Evolutionary conservation across 805 yeast genomes (phyloP).

Genomic region (Candida nonsorbophila): DNA sequence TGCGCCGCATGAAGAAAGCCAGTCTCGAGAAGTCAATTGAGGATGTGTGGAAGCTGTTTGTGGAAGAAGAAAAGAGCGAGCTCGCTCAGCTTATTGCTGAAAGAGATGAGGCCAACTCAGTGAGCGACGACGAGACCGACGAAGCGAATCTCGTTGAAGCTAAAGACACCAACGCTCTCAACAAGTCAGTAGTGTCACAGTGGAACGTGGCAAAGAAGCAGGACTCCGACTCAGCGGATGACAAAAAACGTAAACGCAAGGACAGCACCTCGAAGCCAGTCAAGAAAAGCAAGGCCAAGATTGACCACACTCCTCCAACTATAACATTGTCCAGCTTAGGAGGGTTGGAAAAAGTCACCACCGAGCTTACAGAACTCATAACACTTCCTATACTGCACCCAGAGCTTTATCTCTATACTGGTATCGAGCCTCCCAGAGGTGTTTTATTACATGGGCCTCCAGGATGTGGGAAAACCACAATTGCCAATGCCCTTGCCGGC

Average conservation of each 20-base stretch:
- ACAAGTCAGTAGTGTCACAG: conserved; percentile 65
- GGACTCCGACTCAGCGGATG: conserved; percentile 8
- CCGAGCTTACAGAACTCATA: conserved; percentile 82
- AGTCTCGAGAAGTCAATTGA: conserved; percentile 61
- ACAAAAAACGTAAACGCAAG: conserved; percentile 47
- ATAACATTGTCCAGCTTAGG: conserved; percentile 72
- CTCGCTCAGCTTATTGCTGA: conserved; percentile 27
- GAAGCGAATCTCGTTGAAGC: conserved; percentile 56
- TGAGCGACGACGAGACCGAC: conserved; percentile 37
- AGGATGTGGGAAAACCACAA: conserved; percentile 96
- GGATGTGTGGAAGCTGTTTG: conserved; percentile 47
- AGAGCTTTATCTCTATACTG: conserved; percentile 80
- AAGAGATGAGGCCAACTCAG: conserved; percentile 14
- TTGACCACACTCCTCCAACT: conserved; percentile 66
- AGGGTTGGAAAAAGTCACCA: conserved; percentile 81
- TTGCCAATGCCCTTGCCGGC: conserved; percentile 95
- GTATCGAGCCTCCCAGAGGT: conserved; percentile 94
- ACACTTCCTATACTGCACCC: conserved; percentile 93
- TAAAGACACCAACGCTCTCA: conserved; percentile 61
- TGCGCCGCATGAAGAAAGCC: conserved; percentile 65
- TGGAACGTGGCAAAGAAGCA: conserved; percentile 44
- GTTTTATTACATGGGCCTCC: conserved; percentile 96
- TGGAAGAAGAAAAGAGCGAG: conserved; percentile 60
- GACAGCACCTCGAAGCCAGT: conserved; percentile 17
- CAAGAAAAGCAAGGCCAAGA: conserved; percentile 32